Base-by-base conservation (phyloP, 192 early-diverging fungal genomes). In the Polychytrium aggregatum region DNA sequence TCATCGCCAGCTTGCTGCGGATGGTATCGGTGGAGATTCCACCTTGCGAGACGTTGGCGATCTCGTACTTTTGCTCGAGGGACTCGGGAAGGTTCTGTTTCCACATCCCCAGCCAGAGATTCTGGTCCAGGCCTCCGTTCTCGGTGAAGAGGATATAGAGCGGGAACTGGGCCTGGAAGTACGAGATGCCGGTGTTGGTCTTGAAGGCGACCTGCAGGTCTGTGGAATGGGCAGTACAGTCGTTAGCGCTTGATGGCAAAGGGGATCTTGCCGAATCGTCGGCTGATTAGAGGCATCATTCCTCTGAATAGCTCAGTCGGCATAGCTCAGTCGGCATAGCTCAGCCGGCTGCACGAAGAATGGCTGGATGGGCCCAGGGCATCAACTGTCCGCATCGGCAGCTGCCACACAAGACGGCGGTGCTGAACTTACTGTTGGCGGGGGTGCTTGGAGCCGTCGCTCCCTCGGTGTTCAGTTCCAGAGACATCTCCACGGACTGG, bases 161-260 rank as follows among this genome's bases (percentile, higher is more conserved):
- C 44, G 82, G 79, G 38, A 74, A 53, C 29, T 64, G 67, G 2
- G 78, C 70, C 54, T 82, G 82, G 60, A 84, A 82, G 60, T 87
- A 87, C 38, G 74, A 72, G 10, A 87, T 67, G 14, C 84, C 81
- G 0, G 53, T 52, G 16, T 70, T 67, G 62, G 67, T 74, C 52
- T 86, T 85, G 14, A 86, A 28, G 14, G 85, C 85, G 10, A 87
- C 67, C 59, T 85, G 82, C 10, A 84, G 38, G 50, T 76, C 67
- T 63, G 26, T 13, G 11, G 53, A 11, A 16, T 39, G 4, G 29
- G 18, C 34, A 46, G 5, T 11, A 33, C 11, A 4, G 31, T 4
- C 11, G 31, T 4, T 11, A 33, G 4, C 31, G 31, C 4, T 4
- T 33, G 31, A 33, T 4, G n/a, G n/a, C n/a, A n/a, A n/a, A n/a